Percentiles rank a stretch among this genome's conserved stretches.
Evolutionary conservation across 176 grass and related monocot genomes (phyloP).

Genomic region (Triticum aestivum): DNA sequence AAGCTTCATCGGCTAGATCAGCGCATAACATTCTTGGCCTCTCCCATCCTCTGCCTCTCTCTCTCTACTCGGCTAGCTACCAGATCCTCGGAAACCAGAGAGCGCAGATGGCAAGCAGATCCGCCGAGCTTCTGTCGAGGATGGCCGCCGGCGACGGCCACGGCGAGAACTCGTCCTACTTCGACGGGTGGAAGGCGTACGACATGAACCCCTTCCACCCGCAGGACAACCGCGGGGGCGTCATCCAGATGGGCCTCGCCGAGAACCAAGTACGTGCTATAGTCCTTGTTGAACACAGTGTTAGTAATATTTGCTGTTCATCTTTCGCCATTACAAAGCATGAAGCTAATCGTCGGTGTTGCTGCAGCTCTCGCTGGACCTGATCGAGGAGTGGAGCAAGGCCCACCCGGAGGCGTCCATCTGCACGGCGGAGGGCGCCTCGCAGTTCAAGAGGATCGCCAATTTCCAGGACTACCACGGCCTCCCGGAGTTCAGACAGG

Average conservation of each 20-base stretch:
- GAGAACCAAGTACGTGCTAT: slow-evolving; percentile 57
- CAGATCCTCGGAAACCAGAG: neutral
- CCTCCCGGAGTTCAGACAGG: slow-evolving; percentile 67
- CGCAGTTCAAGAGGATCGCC: slow-evolving; percentile 58
- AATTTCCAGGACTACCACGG: slow-evolving; percentile 99
- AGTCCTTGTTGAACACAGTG: no score
- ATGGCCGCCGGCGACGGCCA: slow-evolving; percentile 67
- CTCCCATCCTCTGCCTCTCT: neutral
- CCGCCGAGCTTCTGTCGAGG: slow-evolving; percentile 49
- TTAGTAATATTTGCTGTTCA: no score
- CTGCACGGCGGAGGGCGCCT: slow-evolving; percentile 56
- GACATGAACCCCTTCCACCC: slow-evolving; percentile 67
- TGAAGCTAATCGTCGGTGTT: neutral
- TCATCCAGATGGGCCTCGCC: slow-evolving; percentile 97
- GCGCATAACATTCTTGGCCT: neutral
- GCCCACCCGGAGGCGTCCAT: slow-evolving; percentile 86
- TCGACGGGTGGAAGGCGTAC: slow-evolving; percentile 96
- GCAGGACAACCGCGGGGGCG: slow-evolving; percentile 39
- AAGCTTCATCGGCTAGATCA: neutral
- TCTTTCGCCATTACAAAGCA: no score
- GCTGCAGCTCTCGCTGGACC: slow-evolving; percentile 67
- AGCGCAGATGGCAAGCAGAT: neutral
- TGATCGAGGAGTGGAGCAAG: slow-evolving; percentile 75
- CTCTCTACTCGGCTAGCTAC: neutral
- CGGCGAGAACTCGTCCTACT: slow-evolving; percentile 84